Evolutionary conservation across 2,329 filamentous ascomycete genomes (phyloP).

Genomic region (Ophiostoma novo-ulmi): DNA sequence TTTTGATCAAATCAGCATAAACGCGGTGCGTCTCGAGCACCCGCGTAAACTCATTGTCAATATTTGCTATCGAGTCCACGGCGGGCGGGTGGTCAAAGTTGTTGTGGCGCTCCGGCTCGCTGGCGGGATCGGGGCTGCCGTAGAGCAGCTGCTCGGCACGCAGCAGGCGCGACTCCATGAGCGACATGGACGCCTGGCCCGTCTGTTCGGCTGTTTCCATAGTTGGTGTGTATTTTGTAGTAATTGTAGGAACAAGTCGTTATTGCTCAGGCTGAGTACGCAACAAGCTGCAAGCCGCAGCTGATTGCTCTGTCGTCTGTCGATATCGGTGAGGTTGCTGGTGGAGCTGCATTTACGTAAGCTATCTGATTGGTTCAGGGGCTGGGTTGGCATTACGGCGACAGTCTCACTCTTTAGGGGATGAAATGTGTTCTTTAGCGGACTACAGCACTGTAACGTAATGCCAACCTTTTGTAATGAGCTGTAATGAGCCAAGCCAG

Average conservation of each 20-base stretch:
- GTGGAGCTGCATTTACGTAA: slow-evolving; percentile 11
- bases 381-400: background rate
- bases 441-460: background rate
- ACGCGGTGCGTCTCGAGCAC: slow-evolving; percentile 50
- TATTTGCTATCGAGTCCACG: slow-evolving; percentile 42
- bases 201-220: slow-evolving; percentile 44
- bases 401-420: background rate
- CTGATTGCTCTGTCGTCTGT: background rate
- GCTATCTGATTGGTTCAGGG: slow-evolving; percentile 7
- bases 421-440: background rate
- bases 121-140: slow-evolving; percentile 34
- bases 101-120: slow-evolving; percentile 21
- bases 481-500: background rate
- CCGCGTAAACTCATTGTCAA: slow-evolving; percentile 50
- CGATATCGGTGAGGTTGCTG: slow-evolving; percentile 34
- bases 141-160: slow-evolving; percentile 57
- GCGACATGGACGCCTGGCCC: slow-evolving; percentile 49
- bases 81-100: slow-evolving; percentile 38
- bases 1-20: slow-evolving; percentile 55
- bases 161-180: slow-evolving; percentile 55
- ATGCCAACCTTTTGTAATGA: slow-evolving; percentile 3
- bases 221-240: background rate
- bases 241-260: too few species aligned
- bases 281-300: background rate
- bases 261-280: background rate